These are phyloP conservation scores for Boletellus ananas DNA, from an alignment of 768 basidiomycete species.

Conservation along the genomic window DNA sequence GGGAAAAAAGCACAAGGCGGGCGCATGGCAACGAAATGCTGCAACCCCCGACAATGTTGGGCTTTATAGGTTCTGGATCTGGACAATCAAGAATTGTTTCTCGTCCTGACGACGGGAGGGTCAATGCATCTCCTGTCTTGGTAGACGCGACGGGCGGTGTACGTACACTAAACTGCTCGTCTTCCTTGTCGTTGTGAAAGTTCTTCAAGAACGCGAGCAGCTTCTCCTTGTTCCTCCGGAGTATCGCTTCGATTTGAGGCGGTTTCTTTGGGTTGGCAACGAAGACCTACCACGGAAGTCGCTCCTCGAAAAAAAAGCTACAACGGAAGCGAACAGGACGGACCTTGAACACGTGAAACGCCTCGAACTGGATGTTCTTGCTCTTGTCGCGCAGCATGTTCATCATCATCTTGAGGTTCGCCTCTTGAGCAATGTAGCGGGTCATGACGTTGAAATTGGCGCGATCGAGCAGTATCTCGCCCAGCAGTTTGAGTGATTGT, in stretches of 20 bases:
- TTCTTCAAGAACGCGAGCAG: constrained; percentile 81
- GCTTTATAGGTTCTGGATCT: constrained; percentile 73
- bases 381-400: constrained; percentile 96
- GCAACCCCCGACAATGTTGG: neutral
- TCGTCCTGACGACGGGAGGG: constrained; percentile 54
- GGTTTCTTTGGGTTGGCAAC: constrained; percentile 99
- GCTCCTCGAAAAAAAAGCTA: too few species aligned
- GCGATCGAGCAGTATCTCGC: constrained; percentile 95
- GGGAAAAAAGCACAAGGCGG: neutral
- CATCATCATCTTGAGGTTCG: constrained; percentile 99
- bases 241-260: constrained; percentile 85
- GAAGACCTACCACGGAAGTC: constrained; percentile 61
- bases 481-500: constrained; percentile 95
- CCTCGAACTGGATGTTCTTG: constrained; percentile 99
- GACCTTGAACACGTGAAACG: constrained; percentile 99
- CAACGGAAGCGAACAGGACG: constrained; percentile 15
- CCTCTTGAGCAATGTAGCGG: constrained; percentile 90
- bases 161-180: constrained; percentile 90
- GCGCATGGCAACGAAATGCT: neutral
- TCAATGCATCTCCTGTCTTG: neutral
- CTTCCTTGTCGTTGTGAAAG: constrained; percentile 99
- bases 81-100: constrained; percentile 93
- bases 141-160: neutral
- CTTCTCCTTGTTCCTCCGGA: constrained; percentile 93
- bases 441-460: constrained; percentile 99